Conservation (phyloP, 1,284 basidiomycete species). For the Trichosporon sp. region DNA sequence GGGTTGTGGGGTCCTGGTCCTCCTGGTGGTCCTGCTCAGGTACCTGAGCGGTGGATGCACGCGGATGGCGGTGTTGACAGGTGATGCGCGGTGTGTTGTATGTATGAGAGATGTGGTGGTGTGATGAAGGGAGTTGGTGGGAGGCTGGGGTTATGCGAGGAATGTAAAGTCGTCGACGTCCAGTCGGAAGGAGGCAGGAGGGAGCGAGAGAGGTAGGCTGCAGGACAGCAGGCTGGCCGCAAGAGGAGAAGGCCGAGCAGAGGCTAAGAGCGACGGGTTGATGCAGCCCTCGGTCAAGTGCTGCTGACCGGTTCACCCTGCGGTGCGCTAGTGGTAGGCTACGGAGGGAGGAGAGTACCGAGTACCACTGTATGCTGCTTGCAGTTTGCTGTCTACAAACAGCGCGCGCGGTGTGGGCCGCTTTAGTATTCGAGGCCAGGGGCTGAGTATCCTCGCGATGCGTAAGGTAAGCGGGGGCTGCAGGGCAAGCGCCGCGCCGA, state of each 20-base stretch:
- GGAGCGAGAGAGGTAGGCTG: background rate
- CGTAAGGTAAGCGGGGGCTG: background rate
- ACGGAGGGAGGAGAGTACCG: background rate
- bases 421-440: too few relatives aligned
- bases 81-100: background rate
- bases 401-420: background rate
- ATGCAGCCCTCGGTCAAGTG: conserved; percentile 9
- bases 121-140: conserved; percentile 11
- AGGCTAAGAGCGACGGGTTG: conserved; percentile 2
- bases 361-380: too few relatives aligned
- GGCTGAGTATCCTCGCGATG: too few relatives aligned
- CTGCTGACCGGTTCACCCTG: background rate
- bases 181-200: conserved; percentile 6
- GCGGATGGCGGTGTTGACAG: background rate
- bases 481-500: background rate
- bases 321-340: background rate
- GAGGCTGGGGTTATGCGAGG: conserved; percentile 21
- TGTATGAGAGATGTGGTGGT: conserved; percentile 17
- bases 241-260: background rate
- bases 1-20: background rate
- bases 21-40: background rate
- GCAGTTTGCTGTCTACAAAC: background rate
- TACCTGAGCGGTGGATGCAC: conserved; percentile 11
- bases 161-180: conserved; percentile 6
- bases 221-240: background rate